Evolutionary conservation across 257 asterid genomes (phyloP).

Genomic region (Petrea volubilis): DNA sequence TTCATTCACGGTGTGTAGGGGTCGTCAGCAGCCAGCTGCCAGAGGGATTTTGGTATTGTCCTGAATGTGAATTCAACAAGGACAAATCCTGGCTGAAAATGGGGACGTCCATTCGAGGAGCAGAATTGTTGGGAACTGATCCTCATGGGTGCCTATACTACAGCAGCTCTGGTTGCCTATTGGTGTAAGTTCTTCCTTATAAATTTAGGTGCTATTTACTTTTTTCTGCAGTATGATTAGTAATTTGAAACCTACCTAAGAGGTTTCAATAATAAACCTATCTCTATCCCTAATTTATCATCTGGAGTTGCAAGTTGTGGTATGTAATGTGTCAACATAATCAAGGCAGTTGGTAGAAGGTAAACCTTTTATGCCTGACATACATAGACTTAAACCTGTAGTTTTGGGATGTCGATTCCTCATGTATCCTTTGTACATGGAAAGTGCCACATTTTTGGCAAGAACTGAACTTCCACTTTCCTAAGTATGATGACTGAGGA

Average conservation of each 20-base stretch:
- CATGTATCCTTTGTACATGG: too few relatives aligned
- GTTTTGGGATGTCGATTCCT: not conserved
- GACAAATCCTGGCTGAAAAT: conserved; percentile 64
- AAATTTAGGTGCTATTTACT: conserved; percentile 17
- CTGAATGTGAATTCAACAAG: conserved; percentile 79
- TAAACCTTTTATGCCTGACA: not conserved
- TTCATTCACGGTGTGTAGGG: conserved; percentile 93
- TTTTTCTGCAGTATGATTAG: conserved; percentile 11
- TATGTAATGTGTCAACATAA: too few relatives aligned
- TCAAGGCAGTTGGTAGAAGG: conserved; percentile 4
- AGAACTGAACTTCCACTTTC: too few relatives aligned
- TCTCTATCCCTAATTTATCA: not conserved
- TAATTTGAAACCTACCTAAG: not conserved
- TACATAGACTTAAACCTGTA: not conserved
- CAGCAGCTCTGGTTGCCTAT: conserved; percentile 82
- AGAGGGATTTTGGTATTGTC: conserved; percentile 98
- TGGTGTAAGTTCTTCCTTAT: conserved; percentile 71
- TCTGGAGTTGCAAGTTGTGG: not conserved
- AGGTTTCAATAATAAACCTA: conserved; percentile 3
- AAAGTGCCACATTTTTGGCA: too few relatives aligned
- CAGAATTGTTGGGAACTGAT: conserved; percentile 78
- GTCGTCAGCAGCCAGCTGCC: conserved; percentile 80
- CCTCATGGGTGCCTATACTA: conserved; percentile 68
- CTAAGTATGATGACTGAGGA: too few relatives aligned
- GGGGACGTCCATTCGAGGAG: conserved; percentile 72